Percentiles rank a stretch among this genome's conserved stretches.
Conservation (phyloP, 768 basidiomycete genomes). For the Suillus americanus region DNA sequence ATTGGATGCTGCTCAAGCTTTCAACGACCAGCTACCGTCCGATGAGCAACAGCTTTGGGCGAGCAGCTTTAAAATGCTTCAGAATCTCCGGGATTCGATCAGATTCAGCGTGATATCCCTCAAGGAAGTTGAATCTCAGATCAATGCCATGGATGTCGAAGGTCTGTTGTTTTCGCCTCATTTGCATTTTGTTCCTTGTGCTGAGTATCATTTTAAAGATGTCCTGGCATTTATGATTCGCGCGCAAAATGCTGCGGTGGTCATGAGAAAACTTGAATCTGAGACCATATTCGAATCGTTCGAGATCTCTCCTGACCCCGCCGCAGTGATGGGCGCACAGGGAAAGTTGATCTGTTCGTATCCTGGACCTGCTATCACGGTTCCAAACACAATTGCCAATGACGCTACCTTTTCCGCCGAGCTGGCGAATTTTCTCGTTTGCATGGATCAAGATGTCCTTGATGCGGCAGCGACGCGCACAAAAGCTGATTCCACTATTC, state of each 20-base stretch:
- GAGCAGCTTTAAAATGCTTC: slow-evolving; percentile 31
- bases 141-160: slow-evolving; percentile 20
- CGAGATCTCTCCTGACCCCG: slow-evolving; percentile 39
- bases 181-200: background rate
- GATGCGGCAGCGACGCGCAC: slow-evolving; percentile 32
- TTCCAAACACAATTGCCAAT: slow-evolving; percentile 31
- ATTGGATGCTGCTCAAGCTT: slow-evolving; percentile 20
- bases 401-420: slow-evolving; percentile 32
- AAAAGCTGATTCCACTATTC: slow-evolving; percentile 33
- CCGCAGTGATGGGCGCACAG: slow-evolving; percentile 34
- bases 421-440: slow-evolving; percentile 38
- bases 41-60: slow-evolving; percentile 27
- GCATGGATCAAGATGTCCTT: slow-evolving; percentile 32
- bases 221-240: slow-evolving; percentile 37
- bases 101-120: slow-evolving; percentile 9
- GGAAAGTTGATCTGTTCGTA: slow-evolving; percentile 47
- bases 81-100: slow-evolving; percentile 17
- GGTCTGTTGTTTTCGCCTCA: slow-evolving; percentile 6
- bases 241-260: slow-evolving; percentile 48
- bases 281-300: slow-evolving; percentile 44
- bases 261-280: slow-evolving; percentile 33
- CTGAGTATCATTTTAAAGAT: slow-evolving; percentile 27
- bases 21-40: slow-evolving; percentile 9
- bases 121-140: slow-evolving; percentile 14
- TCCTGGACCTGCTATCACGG: slow-evolving; percentile 43